Percentiles rank a stretch among this genome's conserved stretches.
These are phyloP conservation scores for Tolypocladium amazonense DNA, from an alignment of 2,329 filamentous ascomycete species.

Conservation along the genomic window DNA sequence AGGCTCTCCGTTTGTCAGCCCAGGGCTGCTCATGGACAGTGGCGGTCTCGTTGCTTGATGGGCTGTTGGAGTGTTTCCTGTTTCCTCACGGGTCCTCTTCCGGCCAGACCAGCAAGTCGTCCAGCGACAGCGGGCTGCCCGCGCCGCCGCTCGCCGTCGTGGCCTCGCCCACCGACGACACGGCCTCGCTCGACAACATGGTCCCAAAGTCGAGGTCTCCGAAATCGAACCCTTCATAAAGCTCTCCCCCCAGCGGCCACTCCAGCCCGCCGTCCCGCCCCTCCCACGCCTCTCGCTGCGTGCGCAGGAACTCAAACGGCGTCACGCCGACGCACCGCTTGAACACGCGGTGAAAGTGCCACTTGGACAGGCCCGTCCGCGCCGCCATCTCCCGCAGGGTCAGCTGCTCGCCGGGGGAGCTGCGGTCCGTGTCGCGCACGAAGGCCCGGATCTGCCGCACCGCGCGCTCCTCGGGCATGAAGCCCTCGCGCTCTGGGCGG, in stretches of 20 bases:
- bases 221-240: background rate
- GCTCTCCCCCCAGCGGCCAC: slow-evolving; percentile 3
- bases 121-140: slow-evolving; percentile 3
- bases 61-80: too few relatives aligned
- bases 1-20: background rate
- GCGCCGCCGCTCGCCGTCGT: background rate
- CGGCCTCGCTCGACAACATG: background rate
- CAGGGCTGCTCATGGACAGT: too few relatives aligned
- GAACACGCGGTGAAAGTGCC: slow-evolving; percentile 50
- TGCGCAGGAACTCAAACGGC: slow-evolving; percentile 21
- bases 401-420: slow-evolving; percentile 5
- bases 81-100: background rate
- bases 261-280: background rate
- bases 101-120: slow-evolving; percentile 11
- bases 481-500: slow-evolving; percentile 28
- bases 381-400: slow-evolving; percentile 36
- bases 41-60: background rate
- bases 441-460: slow-evolving; percentile 28
- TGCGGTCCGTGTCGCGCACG: slow-evolving; percentile 16
- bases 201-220: background rate
- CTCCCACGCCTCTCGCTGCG: slow-evolving; percentile 5
- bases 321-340: slow-evolving; percentile 43
- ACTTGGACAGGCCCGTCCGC: slow-evolving; percentile 40
- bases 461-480: slow-evolving; percentile 31
- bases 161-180: background rate